phyloP scores from a whole-genome alignment of 2,329 filamentous ascomycete species.

The Sclerotinia subarctica region DNA sequence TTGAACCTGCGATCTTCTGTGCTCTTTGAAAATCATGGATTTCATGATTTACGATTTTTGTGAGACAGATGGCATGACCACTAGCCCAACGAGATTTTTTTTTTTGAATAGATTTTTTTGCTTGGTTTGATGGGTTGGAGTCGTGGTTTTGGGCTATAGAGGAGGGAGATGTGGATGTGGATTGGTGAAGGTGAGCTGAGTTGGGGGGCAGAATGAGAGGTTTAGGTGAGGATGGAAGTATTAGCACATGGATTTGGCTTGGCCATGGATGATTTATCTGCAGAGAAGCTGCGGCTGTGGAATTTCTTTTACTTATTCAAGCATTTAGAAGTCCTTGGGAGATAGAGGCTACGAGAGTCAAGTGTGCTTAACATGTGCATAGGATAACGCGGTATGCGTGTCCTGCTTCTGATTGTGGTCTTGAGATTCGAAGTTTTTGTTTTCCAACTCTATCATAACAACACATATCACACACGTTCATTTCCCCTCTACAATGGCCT shows the following conservation, averaged over 20 bases:
- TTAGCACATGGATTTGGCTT: neutral
- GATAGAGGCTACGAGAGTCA: neutral
- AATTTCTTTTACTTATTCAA: fast-evolving
- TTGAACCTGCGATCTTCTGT: constrained; percentile 19
- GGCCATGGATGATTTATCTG: neutral
- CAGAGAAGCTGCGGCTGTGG: fast-evolving
- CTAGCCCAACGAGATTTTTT: constrained; percentile 17
- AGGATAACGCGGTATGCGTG: neutral
- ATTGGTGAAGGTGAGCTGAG: neutral
- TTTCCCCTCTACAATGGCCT: no score
- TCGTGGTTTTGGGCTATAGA: no score
- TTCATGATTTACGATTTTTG: neutral
- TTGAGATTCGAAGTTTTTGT: neutral
- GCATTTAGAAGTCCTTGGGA: no score
- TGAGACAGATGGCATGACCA: constrained; percentile 18
- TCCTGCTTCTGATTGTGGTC: neutral
- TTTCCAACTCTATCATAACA: neutral
- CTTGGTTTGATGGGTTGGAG: neutral
- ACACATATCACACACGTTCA: neutral
- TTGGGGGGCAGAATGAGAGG: neutral
- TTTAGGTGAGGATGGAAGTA: neutral
- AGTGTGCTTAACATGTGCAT: neutral
- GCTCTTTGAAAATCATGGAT: neutral
- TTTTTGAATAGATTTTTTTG: neutral
- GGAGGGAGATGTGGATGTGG: no score